Percentiles rank a stretch among this genome's conserved stretches.
Evolutionary conservation across 305 asterid genomes (phyloP).

Genomic region (Solanum aculeatissimum): DNA sequence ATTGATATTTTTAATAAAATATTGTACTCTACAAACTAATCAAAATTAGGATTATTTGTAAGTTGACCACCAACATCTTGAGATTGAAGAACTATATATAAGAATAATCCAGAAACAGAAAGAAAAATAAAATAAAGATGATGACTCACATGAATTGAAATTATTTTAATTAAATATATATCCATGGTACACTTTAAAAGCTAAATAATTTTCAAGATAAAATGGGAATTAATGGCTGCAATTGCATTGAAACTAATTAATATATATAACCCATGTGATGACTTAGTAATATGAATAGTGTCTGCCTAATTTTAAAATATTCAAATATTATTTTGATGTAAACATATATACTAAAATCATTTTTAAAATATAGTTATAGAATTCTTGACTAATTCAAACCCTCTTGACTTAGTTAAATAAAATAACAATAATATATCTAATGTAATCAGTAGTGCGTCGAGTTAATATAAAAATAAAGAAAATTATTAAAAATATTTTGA

Average conservation of each 20-base stretch:
- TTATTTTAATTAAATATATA: background rate
- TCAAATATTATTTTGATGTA: background rate
- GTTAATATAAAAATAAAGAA: too few species aligned
- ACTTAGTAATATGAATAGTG: constrained; percentile 2
- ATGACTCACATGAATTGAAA: background rate
- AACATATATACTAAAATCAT: background rate
- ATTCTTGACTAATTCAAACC: background rate
- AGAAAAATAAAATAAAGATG: background rate
- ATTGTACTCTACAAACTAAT: background rate
- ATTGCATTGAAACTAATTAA: constrained; percentile 1
- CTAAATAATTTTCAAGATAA: background rate
- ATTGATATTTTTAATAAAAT: background rate
- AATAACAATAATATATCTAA: too few species aligned
- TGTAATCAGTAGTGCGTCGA: too few species aligned
- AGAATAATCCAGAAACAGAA: background rate
- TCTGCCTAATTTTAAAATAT: background rate
- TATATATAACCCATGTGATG: constrained; percentile 11
- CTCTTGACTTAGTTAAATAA: background rate
- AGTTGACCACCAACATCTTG: constrained; percentile 14
- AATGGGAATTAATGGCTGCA: background rate
- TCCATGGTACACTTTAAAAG: background rate
- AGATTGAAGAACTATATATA: constrained; percentile 17
- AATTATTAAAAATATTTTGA: too few species aligned
- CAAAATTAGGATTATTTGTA: background rate
- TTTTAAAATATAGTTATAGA: background rate